Evolutionary conservation across 2,329 filamentous ascomycete species (phyloP), one percentile per base, ranked within the genome.

Genomic region (Microascus cirrosus): DNA sequence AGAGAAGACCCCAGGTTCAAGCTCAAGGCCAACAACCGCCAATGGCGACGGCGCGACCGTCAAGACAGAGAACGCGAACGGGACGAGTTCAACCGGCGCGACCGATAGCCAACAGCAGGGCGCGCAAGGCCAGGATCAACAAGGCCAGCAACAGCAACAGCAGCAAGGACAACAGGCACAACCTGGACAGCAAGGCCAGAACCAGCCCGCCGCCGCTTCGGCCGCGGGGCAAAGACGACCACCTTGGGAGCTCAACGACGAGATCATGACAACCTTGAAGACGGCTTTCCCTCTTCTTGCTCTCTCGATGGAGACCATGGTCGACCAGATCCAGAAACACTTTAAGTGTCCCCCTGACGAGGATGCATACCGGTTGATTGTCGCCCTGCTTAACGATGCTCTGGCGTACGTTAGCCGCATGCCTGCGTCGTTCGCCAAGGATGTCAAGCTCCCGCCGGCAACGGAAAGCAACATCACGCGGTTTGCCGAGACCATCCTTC

Each of bases 301-400:
- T 11, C 77, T 97, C 51, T 96, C 93, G 0, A 97, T 99, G 94
- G 94, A 99, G 74, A 96, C 93, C 0, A 99, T 97, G 91, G 92
- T 97, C 34, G 94, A 99, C 68, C 93, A 97, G 72, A 96, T 99
- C 60, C 89, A 94, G 71, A 97, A 97, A 77, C 88, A 97, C 73
- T 99, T 99, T 82, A 99, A 99, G 74, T 97, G 94, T 66, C 93
- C 93, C 15, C 93, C 93, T 0, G 94, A 99, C 66, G 94, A 99
- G 70, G 94, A 99, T 74, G 95, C 94, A 2, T 97, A 97, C 71
- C 83, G 94, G 55, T 79, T 99, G 18, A 99, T 99, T 63, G 93
- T 97, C n/a, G 95, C 94, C 2, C 77, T 99, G 12, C 82, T 99
- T 24, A 99, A 99, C 69, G 94, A 99, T 71, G 94, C 90, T 0